Evolutionary conservation across 192 early-diverging fungal species (phyloP).

Genomic region (Coemansia umbellata): DNA sequence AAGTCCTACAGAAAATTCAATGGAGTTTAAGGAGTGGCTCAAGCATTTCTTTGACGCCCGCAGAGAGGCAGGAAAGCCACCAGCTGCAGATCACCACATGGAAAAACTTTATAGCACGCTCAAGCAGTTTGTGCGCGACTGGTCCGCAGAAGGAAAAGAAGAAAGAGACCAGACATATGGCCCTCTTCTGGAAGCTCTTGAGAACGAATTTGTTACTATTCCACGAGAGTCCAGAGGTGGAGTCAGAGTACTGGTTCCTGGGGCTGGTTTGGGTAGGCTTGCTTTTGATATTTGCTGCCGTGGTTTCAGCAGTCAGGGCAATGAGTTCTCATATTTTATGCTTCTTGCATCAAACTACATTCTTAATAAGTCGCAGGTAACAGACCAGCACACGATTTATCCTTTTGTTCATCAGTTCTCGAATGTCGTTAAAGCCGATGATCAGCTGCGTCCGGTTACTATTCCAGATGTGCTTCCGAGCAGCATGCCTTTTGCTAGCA

Average conservation of each 20-base stretch:
- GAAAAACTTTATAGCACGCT: conserved; percentile 87
- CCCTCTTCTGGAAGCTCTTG: conserved; percentile 73
- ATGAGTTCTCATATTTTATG: conserved; percentile 98
- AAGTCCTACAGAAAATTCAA: conserved; percentile 2
- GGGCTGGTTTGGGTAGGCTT: conserved; percentile 93
- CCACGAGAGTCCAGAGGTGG: conserved; percentile 47
- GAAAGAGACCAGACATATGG: conserved; percentile 79
- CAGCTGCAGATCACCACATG: conserved; percentile 70
- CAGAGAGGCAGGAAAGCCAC: conserved; percentile 19
- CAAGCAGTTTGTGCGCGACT: conserved; percentile 94
- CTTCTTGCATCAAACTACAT: conserved; percentile 90
- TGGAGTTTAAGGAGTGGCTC: conserved; percentile 22
- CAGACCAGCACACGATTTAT: conserved; percentile 68
- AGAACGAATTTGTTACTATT: conserved; percentile 51
- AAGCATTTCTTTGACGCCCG: conserved; percentile 18
- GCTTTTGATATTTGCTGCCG: conserved; percentile 84
- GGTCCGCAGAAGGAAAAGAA: conserved; percentile 75
- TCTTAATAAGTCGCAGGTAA: conserved; percentile 69
- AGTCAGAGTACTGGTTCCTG: conserved; percentile 82
- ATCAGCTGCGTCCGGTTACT: conserved; percentile 63
- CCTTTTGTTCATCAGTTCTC: conserved; percentile 94
- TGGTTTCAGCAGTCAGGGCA: conserved; percentile 78
- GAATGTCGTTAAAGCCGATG: conserved; percentile 57
- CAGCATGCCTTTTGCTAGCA: conserved; percentile 21
- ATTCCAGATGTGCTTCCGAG: conserved; percentile 85